Evolutionary conservation across 768 basidiomycete species (phyloP), one percentile per base, ranked within the genome.

Genomic region (Leccinum aurantiacum): DNA sequence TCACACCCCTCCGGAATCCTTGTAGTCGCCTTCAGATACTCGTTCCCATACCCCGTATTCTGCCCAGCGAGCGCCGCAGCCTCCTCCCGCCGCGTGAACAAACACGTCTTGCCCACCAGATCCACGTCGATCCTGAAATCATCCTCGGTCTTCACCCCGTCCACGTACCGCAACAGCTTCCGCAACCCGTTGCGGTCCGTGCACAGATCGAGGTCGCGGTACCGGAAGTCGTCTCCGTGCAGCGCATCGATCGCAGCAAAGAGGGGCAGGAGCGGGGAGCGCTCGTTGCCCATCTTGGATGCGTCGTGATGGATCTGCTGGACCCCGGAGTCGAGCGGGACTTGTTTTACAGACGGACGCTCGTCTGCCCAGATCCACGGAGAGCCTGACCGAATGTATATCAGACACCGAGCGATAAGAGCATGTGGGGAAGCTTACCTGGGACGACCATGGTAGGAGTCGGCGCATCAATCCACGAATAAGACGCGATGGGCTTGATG

Each of bases 71-170:
- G 24, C 9, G 46, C 19, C 0, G 56, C 4, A 10, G 13, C 64
- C 31, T 80, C 81, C 82, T 87, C 88, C 22, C 55, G 76, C 1
- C 90, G 76, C 57, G 82, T 84, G 65, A 91, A 74, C 27, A 92
- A 65, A 15, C 89, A 74, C 0, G 90, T 90, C 17, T 65, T 65
- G 1, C 89, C 88, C 0, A 78, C 80, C 17, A 89, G 75, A 67
- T 91, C 84, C 4, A 85, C 61, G 58, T 93, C 89, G 62, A 93
- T 88, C 19, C 90, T 77, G 66, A 91, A 93, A 56, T 83, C 24
- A 10, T 53, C 80, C 10, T 72, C 73, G 3, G 11, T 15, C 5
- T 17, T 11, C 10, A 19, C 54, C 14, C 56, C 24, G n/a, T 70
- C 65, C 14, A 71, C 56, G 85, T 84, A 88, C 25, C 84, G 77